Conservation (phyloP, 805 yeast genomes). For the Metschnikowia similis region DNA sequence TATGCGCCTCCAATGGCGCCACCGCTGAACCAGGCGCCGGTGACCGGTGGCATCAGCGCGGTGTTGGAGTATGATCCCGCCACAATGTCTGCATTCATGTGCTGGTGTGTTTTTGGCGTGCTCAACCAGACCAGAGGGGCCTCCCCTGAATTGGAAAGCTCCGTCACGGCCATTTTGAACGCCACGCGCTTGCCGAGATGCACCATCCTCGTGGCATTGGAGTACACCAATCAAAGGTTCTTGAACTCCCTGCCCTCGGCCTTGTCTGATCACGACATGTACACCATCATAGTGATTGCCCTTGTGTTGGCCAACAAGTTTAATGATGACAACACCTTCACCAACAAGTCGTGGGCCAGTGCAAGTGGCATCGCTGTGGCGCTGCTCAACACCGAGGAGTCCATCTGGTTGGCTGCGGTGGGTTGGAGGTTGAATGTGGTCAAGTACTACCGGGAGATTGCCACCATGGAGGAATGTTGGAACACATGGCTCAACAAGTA, state of each 20-base stretch:
- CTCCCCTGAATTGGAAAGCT: conserved; percentile 50
- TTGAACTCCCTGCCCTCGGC: conserved; percentile 20
- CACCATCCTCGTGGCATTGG: conserved; percentile 74
- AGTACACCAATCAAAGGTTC: conserved; percentile 66
- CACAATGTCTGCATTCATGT: conserved; percentile 74
- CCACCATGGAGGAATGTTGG: conserved; percentile 44
- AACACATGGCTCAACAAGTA: conserved; percentile 39
- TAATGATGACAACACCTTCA: conserved; percentile 94
- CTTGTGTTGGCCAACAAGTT: conserved; percentile 86
- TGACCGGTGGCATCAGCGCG: conserved; percentile 71
- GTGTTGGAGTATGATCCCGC: conserved; percentile 76
- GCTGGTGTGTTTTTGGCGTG: conserved; percentile 69
- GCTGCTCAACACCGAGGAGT: conserved; percentile 64
- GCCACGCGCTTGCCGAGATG: conserved; percentile 87
- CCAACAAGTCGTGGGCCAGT: conserved; percentile 91
- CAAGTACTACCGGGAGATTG: conserved; percentile 33
- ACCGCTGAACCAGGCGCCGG: conserved; percentile 11
- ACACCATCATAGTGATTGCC: conserved; percentile 58
- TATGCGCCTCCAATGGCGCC: conserved; percentile 4
- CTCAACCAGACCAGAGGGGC: conserved; percentile 48
- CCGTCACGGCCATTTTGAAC: conserved; percentile 63
- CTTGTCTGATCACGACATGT: conserved; percentile 38
- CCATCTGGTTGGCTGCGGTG: conserved; percentile 58
- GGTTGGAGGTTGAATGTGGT: conserved; percentile 55
- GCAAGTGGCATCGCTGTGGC: conserved; percentile 78